Base-by-base conservation (phyloP, 495 filamentous ascomycete genomes). In the Hypoxylon lienhwacheense region DNA sequence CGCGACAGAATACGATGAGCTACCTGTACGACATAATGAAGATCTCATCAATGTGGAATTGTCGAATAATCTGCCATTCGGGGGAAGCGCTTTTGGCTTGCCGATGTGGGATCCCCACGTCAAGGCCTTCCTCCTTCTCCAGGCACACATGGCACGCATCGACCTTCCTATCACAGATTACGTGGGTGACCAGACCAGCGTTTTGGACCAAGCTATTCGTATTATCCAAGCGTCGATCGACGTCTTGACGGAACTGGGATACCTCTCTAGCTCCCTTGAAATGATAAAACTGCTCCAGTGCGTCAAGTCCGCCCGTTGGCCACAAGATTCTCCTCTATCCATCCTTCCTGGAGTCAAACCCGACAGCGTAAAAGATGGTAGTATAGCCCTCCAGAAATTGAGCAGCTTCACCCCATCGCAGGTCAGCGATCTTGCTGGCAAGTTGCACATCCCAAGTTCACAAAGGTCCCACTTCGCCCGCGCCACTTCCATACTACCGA, bases 61-160 rank as follows among this genome's bases (percentile, higher is more conserved):
- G 2, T 88, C 91, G 1, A 84, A 83, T 29, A 87, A 89, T 54
- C 75, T 97, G 0, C 70, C 76, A 6, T 86, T 96, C 65, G 69
- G 74, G 0, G 72, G 70, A 8, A 65, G 61, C 7, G 59, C 64
- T 4, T 85, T 85, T 15, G 78, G 78, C 32, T 66, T 95, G 36
- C 92, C 90, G 0, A 89, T 97, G 85, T 97, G 93, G 91, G 93
- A 99, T 71, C 93, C 93, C 10, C 93, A 99, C 67, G 88, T 97
- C 61, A 99, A 99, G 65, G 87, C 95, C 0, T 97, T 96, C 72
- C 73, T 99, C 25, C 77, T 99, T 2, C 77, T 99, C 0, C 95
- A 99, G 65, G 91, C 93, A 1, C 90, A 96, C 66, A 91, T 99
- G 82, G 90, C 87, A 24, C 85, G 92, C 28, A 87, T 97, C 57